Evolutionary conservation across 768 basidiomycete genomes (phyloP), one percentile per base, ranked within the genome.

Genomic region (Rhodotorula toruloides): DNA sequence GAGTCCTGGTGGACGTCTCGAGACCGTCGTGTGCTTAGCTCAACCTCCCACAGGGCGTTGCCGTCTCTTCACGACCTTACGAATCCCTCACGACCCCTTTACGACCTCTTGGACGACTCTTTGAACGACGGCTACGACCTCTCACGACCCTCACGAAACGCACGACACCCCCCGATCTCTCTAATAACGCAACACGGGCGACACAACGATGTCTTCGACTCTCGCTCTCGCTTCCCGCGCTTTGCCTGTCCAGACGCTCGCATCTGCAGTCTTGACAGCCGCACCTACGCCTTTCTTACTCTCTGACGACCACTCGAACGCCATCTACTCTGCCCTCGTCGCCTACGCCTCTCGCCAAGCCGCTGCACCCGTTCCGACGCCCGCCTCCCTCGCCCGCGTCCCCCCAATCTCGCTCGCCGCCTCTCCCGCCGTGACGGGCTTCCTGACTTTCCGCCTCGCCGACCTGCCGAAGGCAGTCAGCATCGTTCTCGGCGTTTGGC

Each of bases 361-460:
- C 52, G 63, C 62, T 27, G 31, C 49, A 22, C 31, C 48, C 11
- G 31, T 56, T 13, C 32, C 56, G 42, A 37, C 49, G 25, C 22
- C n/a, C 17, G 22, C 57, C 37, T 21, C n/a, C n/a, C n/a, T n/a
- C n/a, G n/a, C n/a, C n/a, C 40, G 13, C 21, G 40, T 2, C 48
- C 31, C 14, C 16, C 29, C n/a, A n/a, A 9, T 12, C 48, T 49
- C 6, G 25, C 27, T 12, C 25, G 25, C 65, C 13, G 25, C 44
- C 29, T 12, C 25, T 17, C 6, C 21, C 9, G 17, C 36, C 11
- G 27, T 31, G 11, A 34, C 13, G 2, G 68, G 68, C 3, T 65
- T 69, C 63, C 39, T 69, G 29, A 61, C 63, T 4, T 47, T 50
- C 34, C 59, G 68, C 25, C 55, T 70, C 6, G n/a, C 32, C 11